Evolutionary conservation across 495 filamentous ascomycete species (phyloP).

Genomic region (Rusavskia elegans): DNA sequence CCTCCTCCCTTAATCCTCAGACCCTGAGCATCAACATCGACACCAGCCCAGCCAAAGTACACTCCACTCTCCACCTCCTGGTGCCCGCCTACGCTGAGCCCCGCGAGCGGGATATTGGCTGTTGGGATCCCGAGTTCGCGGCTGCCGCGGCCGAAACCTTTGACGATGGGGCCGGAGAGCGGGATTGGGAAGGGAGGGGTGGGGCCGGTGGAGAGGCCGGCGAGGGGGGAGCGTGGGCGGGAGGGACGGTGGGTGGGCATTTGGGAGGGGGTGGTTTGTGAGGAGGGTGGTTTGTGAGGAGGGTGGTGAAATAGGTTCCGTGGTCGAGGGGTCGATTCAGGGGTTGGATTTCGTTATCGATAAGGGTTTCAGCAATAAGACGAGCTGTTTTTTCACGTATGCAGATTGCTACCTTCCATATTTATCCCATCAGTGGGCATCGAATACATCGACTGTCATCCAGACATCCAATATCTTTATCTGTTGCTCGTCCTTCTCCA

Average conservation of each 20-base stretch:
- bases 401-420: too few species aligned
- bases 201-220: conserved; percentile 58
- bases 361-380: too few species aligned
- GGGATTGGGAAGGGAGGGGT: conserved; percentile 62
- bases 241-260: conserved; percentile 12
- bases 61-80: conserved; percentile 57
- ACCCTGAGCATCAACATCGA: conserved; percentile 20
- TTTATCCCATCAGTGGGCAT: too few species aligned
- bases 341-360: not conserved
- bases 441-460: too few species aligned
- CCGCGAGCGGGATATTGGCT: conserved; percentile 81
- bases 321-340: not conserved
- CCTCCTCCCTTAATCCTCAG: not conserved
- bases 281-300: not conserved
- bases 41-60: conserved; percentile 78
- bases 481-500: too few species aligned
- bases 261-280: not conserved
- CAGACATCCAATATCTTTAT: too few species aligned
- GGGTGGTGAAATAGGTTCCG: too few species aligned
- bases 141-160: conserved; percentile 85
- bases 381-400: too few species aligned
- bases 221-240: conserved; percentile 40
- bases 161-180: conserved; percentile 70
- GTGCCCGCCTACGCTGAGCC: conserved; percentile 51
- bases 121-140: conserved; percentile 94